phyloP scores from a whole-genome alignment of 2,329 filamentous ascomycete genomes.

The Rutstroemia sp. region DNA sequence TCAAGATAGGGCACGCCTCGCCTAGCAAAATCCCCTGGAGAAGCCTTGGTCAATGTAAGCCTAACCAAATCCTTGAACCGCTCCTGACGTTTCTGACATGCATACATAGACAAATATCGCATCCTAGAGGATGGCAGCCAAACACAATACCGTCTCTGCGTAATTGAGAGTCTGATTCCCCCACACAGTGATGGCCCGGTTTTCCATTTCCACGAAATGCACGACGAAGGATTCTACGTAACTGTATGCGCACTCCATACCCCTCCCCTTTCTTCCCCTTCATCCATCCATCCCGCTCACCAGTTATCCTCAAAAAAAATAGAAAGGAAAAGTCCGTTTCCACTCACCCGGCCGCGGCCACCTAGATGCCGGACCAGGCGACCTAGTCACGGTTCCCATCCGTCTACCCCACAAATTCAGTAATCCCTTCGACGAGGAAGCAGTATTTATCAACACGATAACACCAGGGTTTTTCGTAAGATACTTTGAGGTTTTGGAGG shows the following conservation, averaged over 20 bases:
- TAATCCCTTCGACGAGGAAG: not conserved
- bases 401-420: not conserved
- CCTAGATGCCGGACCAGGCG: not conserved
- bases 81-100: not conserved
- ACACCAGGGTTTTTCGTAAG: not conserved
- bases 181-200: not conserved
- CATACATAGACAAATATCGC: not conserved
- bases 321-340: constrained; percentile 1
- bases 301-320: not conserved
- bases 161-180: not conserved
- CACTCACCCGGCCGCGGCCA: not conserved
- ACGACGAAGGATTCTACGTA: not conserved
- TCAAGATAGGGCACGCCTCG: not conserved
- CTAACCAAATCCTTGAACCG: not conserved
- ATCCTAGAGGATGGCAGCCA: not conserved
- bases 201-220: constrained; percentile 1
- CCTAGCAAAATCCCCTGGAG: not conserved
- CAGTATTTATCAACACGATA: not conserved
- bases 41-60: not conserved
- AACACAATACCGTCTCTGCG: not conserved
- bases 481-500: not conserved
- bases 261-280: too few relatives aligned
- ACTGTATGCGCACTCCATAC: not conserved
- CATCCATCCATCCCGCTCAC: too few relatives aligned
- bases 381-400: not conserved